Evolutionary conservation across 257 asterid species (phyloP), one percentile per base, ranked within the genome.

Genomic region (Rhazya stricta): DNA sequence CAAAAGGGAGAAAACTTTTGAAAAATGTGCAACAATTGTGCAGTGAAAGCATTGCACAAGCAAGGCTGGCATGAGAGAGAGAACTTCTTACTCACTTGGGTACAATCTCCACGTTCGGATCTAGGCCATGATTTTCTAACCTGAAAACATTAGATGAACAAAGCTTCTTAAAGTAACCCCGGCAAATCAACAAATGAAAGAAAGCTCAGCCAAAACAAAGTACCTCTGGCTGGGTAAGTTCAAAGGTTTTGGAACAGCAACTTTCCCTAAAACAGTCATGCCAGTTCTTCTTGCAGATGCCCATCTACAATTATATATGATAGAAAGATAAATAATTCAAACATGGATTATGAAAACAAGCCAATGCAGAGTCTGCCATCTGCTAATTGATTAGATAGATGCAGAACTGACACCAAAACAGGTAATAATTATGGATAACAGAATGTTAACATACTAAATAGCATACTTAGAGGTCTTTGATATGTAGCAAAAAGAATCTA

Each of bases 151-250:
- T 57, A 72, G 42, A 71, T 76, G 79, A 15, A 75, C 32, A 76
- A 68, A 61, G n/a, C 29, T 72, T 91, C 72, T 87, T 83, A 73
- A 71, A 79, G 67, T 78, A 79, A 74, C 63, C 73, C 62, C 15
- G 45, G 30, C 48, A 75, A 46, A 45, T 30, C 41, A n/a, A 41
- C 71, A 80, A 73, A 69, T 68, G 54, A 69, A 66, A 42, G 41
- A 75, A 36, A 79, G 13, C 41, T 72, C 41, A 50, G 61, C 71
- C 72, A 74, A 77, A 67, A 77, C 63, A 80, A 54, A 71, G 56
- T 89, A 95, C 99, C 92, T 83, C 72, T 95, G 99, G 82, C 99
- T 95, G 39, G 99, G 99, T 81, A 92, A 88, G 85, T 95, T 95
- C 82, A 95, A 79, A 76, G 99, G 99, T 79, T 95, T 95, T 30